A percentile compares a stretch with the other conserved stretches of the same genome.
These are phyloP conservation scores for Xanthoceras sorbifolium DNA, from an alignment of 345 rosid species.

Conservation along the genomic window DNA sequence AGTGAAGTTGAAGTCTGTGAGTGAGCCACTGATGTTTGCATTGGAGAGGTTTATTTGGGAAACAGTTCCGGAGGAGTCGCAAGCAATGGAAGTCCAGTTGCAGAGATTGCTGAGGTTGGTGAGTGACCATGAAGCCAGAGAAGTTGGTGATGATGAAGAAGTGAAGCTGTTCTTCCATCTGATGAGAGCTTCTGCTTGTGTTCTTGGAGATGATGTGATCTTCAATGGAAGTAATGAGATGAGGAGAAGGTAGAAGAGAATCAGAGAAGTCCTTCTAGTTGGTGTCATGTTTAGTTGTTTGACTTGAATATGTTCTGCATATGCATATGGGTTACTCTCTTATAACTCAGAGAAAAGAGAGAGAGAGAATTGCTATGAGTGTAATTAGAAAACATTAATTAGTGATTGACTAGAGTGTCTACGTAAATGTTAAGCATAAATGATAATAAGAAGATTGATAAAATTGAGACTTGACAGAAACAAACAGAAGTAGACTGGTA, in stretches of 20 bases:
- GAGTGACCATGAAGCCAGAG: constrained; percentile 57
- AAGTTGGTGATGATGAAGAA: constrained; percentile 32
- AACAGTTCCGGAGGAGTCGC: constrained; percentile 35
- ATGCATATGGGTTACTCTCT: neutral
- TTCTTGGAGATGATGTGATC: constrained; percentile 38
- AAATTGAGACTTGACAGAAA: too few species aligned
- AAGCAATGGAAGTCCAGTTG: constrained; percentile 61
- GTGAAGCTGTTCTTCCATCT: constrained; percentile 50
- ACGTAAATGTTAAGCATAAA: too few species aligned
- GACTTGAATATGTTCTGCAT: neutral
- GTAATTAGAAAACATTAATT: too few species aligned
- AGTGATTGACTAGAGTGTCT: too few species aligned
- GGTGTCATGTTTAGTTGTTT: constrained; percentile 21
- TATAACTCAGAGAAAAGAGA: neutral
- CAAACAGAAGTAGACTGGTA: too few species aligned
- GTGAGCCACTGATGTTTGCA: constrained; percentile 37
- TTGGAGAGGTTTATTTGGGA: constrained; percentile 42
- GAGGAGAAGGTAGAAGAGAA: constrained; percentile 28
- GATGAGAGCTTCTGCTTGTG: constrained; percentile 65
- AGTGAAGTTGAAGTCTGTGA: constrained; percentile 51
- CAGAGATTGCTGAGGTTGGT: constrained; percentile 51
- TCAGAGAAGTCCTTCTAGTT: constrained; percentile 10
- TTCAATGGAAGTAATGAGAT: constrained; percentile 34
- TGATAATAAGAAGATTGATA: too few species aligned
- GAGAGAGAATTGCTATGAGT: neutral